Base-by-base conservation (phyloP, 768 basidiomycete species). In the Auricularia sp. region DNA sequence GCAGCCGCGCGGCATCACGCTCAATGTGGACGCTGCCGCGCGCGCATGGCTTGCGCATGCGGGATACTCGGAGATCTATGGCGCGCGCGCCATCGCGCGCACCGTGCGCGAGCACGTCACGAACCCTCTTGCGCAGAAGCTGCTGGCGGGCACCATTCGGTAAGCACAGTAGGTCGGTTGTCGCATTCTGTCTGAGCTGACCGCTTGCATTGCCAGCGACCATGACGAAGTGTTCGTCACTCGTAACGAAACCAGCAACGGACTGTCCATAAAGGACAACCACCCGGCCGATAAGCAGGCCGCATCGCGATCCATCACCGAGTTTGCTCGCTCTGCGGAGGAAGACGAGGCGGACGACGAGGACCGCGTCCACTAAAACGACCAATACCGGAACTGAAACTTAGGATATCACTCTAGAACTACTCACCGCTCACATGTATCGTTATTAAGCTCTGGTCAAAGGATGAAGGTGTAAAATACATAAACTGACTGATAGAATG, bases 21-120 rank as follows among this genome's bases (percentile, higher is more conserved):
- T 95, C 42, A 85, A 94, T 63, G 84, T 92, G 1, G 84, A 87
- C 66, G 77, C 80, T 0, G 76, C 74, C 1, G 87, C 90, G 2
- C 78, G 78, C 35, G 76, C 81, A 3, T 90, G 88, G 88, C 80
- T 97, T 3, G 89, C 86, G 0, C 71, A 82, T 65, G 81, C 85
- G 58, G 94, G 94, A 0, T 94, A 91, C 73, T 94, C 91, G 3
- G 85, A 90, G 58, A 75, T 87, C 33, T 95, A 94, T 73, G 94
- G 94, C 29, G 94, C 94, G 0, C 81, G 94, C 37, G 89, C 92
- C 5, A 91, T 96, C 64, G 90, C 90, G 7, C 78, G 94, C n/a
- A 85, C 94, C 21, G 90, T 96, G 3, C 79, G 90, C 62, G 87
- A 87, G 62, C 84, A 89, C 69, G 88, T 97, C 10, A 75, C 93